Conservation (phyloP, 2,329 filamentous ascomycete species). For the Salinomyces thailandicus region DNA sequence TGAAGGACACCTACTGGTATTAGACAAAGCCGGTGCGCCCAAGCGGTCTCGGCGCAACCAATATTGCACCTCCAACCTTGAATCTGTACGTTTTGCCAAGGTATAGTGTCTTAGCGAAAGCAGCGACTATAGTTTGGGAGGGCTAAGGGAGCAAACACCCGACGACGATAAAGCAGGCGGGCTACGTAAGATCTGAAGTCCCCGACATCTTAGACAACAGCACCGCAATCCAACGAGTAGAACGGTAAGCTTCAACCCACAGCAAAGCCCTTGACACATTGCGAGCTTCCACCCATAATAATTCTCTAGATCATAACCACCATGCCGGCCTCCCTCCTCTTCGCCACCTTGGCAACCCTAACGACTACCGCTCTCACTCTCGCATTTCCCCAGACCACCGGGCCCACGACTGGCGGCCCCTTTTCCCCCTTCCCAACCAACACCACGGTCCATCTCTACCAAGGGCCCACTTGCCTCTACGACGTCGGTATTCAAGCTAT, state of each 20-base stretch:
- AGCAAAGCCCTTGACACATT: no score
- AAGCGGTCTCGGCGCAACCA: no score
- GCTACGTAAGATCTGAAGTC: neutral
- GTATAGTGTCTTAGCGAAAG: neutral
- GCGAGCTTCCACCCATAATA: no score
- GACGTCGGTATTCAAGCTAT: conserved; percentile 9
- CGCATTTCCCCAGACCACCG: neutral
- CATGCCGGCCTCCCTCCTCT: no score
- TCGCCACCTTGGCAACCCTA: neutral
- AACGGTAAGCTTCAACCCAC: neutral
- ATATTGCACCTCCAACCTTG: neutral
- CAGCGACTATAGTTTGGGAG: neutral
- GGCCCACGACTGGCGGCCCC: conserved; percentile 3
- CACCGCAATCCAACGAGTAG: neutral
- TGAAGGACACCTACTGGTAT: no score
- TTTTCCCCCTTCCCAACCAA: conserved; percentile 5
- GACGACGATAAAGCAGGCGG: neutral
- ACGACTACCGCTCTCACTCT: neutral
- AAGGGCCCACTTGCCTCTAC: conserved; percentile 9
- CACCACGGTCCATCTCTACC: conserved; percentile 10
- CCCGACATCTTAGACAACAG: neutral
- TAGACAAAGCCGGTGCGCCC: neutral
- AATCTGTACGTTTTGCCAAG: neutral
- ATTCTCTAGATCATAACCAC: no score
- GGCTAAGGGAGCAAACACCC: neutral